These are phyloP conservation scores for Meyerozyma athensensis DNA, from an alignment of 1,139 yeast genomes.

Conservation along the genomic window DNA sequence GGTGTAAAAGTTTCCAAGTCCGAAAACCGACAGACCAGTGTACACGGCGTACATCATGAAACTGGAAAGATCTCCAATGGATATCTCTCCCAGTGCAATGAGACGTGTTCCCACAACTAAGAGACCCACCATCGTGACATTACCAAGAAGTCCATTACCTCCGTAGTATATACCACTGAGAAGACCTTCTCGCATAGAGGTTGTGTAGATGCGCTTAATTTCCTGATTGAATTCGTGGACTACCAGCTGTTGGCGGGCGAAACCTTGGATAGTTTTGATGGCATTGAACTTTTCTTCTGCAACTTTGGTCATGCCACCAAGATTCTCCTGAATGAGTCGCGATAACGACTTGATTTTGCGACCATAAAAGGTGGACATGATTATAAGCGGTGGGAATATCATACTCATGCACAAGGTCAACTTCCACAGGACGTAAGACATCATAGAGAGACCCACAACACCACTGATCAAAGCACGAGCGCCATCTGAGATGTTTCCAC, in stretches of 20 bases:
- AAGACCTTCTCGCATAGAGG: slow-evolving; percentile 77
- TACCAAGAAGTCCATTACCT: slow-evolving; percentile 76
- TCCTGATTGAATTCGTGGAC: slow-evolving; percentile 53
- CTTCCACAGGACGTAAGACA: slow-evolving; percentile 81
- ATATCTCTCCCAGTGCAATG: slow-evolving; percentile 64
- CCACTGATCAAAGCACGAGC: slow-evolving; percentile 77
- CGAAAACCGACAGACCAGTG: slow-evolving; percentile 86
- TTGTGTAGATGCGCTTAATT: slow-evolving; percentile 65
- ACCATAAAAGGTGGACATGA: slow-evolving; percentile 78
- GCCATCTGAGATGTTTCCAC: slow-evolving; percentile 91
- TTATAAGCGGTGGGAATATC: slow-evolving; percentile 75
- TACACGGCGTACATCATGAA: slow-evolving; percentile 92
- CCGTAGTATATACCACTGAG: slow-evolving; percentile 76
- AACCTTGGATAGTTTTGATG: slow-evolving; percentile 79
- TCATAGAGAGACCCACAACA: slow-evolving; percentile 74
- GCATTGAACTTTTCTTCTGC: slow-evolving; percentile 91
- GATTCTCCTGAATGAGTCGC: slow-evolving; percentile 73
- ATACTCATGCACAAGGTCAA: slow-evolving; percentile 71
- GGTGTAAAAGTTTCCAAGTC: slow-evolving; percentile 83
- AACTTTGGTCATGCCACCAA: slow-evolving; percentile 82
- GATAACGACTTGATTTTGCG: slow-evolving; percentile 72
- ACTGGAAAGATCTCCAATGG: slow-evolving; percentile 87
- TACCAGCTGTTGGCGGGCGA: slow-evolving; percentile 70
- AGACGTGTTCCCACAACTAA: slow-evolving; percentile 77
- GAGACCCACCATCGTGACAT: slow-evolving; percentile 69